These are phyloP conservation scores for Cutaneotrichosporon curvatum DNA, from an alignment of 1,284 basidiomycete species.

Conservation along the genomic window DNA sequence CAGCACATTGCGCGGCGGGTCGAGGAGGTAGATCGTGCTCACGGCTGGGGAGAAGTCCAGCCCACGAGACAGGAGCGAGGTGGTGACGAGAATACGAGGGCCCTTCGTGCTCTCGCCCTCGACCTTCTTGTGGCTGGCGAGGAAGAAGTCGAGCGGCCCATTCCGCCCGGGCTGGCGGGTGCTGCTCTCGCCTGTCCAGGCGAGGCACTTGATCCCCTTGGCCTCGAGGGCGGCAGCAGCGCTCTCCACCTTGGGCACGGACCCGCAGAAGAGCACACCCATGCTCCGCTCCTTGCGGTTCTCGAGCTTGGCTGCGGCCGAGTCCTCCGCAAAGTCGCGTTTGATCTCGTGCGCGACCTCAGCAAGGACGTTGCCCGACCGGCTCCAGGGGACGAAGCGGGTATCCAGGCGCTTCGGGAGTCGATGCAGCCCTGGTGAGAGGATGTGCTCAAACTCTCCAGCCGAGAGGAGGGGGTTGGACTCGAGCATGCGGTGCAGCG, in stretches of 20 bases:
- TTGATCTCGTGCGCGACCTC: constrained; percentile 69
- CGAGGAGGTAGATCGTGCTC: constrained; percentile 71
- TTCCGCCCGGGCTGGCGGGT: constrained; percentile 51
- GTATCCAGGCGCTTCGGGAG: constrained; percentile 63
- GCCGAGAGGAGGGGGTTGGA: constrained; percentile 52
- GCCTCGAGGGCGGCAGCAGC: constrained; percentile 55
- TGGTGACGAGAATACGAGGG: constrained; percentile 68
- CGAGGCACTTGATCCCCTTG: constrained; percentile 60
- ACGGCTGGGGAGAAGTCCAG: constrained; percentile 74
- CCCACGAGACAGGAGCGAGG: constrained; percentile 81
- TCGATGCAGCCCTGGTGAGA: constrained; percentile 69
- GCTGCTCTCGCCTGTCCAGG: constrained; percentile 55
- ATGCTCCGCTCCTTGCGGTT: constrained; percentile 53
- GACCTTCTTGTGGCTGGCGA: constrained; percentile 11
- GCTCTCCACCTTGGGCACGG: constrained; percentile 58
- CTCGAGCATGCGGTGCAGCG: constrained; percentile 61
- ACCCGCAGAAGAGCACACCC: constrained; percentile 75
- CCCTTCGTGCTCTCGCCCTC: neutral
- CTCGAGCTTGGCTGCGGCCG: constrained; percentile 41
- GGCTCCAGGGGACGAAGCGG: constrained; percentile 64
- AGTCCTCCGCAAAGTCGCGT: constrained; percentile 29
- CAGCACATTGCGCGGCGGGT: constrained; percentile 75
- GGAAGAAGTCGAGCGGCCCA: constrained; percentile 60
- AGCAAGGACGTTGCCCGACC: constrained; percentile 63
- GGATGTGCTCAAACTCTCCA: constrained; percentile 55